phyloP scores from a whole-genome alignment of 2,329 filamentous ascomycete species.

The Neocucurbitaria cava region DNA sequence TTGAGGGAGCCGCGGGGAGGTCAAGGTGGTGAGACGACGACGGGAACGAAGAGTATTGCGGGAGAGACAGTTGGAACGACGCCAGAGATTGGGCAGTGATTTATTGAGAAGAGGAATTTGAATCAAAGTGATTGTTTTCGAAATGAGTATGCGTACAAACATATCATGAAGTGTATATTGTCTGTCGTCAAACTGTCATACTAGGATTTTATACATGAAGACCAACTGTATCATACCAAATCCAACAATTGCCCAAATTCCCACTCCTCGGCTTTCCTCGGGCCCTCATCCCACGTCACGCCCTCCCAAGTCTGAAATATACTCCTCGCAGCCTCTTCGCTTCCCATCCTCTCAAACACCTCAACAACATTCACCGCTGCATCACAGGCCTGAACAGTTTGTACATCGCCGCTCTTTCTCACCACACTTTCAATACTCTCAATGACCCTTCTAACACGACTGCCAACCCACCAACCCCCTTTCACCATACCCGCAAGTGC shows the following conservation, averaged over 20 bases:
- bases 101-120: not conserved
- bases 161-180: not conserved
- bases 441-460: constrained; percentile 20
- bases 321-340: constrained; percentile 29
- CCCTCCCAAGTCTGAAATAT: constrained; percentile 38
- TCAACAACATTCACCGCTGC: constrained; percentile 28
- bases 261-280: constrained; percentile 26
- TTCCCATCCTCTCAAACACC: constrained; percentile 15
- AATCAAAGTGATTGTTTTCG: too few relatives aligned
- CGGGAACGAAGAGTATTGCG: not conserved
- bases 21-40: too few relatives aligned
- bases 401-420: constrained; percentile 11
- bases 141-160: not conserved
- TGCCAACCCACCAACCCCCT: constrained; percentile 33
- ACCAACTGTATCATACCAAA: constrained; percentile 1
- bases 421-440: constrained; percentile 30
- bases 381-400: constrained; percentile 24
- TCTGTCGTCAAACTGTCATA: not conserved
- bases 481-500: constrained; percentile 31
- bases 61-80: not conserved
- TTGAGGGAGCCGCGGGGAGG: constrained; percentile 45
- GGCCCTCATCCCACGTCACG: constrained; percentile 35
- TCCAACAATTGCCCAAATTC: constrained; percentile 16
- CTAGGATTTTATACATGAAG: not conserved
- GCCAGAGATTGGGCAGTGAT: constrained; percentile 2